These are phyloP conservation scores for Iberis amara DNA, from an alignment of 441 rosid genomes.

Conservation along the genomic window DNA sequence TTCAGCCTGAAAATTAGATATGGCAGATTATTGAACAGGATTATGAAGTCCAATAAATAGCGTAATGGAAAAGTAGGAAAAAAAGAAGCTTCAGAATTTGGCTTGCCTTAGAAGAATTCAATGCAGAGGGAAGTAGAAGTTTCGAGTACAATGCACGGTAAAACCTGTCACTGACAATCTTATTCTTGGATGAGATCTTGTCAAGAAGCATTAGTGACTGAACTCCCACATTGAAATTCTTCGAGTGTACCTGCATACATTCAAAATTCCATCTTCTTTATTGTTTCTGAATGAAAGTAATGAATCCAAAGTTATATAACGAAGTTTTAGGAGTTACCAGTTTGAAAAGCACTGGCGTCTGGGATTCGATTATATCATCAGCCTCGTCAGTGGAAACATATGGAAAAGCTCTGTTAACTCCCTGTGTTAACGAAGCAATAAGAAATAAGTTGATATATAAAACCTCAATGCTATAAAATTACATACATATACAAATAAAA, in stretches of 20 bases:
- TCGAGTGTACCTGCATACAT: conserved; percentile 75
- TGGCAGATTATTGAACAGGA: conserved; percentile 5
- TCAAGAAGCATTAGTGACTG: conserved; percentile 95
- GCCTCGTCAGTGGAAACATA: conserved; percentile 81
- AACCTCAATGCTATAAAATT: conserved; percentile 3
- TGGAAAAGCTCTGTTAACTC: conserved; percentile 96
- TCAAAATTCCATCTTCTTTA: conserved; percentile 6
- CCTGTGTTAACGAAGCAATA: conserved; percentile 42
- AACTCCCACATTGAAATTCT: conserved; percentile 91
- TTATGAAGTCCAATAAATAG: not conserved
- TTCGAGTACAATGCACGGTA: conserved; percentile 92
- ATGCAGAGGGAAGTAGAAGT: conserved; percentile 78
- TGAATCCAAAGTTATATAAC: conserved; percentile 8
- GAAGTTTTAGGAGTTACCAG: conserved; percentile 44
- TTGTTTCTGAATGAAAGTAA: conserved; percentile 14
- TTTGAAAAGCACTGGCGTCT: conserved; percentile 89
- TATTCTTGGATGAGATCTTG: conserved; percentile 92
- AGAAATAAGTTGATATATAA: conserved; percentile 11
- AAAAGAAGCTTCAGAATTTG: not conserved
- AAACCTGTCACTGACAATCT: conserved; percentile 88
- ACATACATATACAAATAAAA: not conserved
- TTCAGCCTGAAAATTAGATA: conserved; percentile 56
- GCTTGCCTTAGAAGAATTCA: conserved; percentile 97
- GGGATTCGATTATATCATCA: conserved; percentile 75
- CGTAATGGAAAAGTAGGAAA: not conserved